Base-by-base conservation (phyloP, 768 basidiomycete species). In the Hericium rajendrae region DNA sequence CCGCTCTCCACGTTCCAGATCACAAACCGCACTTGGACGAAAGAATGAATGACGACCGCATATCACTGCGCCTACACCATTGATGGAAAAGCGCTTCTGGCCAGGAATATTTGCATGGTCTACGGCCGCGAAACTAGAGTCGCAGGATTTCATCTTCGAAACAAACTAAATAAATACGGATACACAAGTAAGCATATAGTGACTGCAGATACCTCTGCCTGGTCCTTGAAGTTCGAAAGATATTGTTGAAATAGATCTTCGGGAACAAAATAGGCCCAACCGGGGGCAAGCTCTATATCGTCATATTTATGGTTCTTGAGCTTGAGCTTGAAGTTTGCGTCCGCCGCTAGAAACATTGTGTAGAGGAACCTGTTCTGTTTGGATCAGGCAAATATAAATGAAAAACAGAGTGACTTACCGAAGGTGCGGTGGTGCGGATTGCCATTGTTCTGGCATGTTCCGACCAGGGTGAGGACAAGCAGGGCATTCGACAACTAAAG, bases 391-490 rank as follows among this genome's bases (percentile, higher is more conserved):
- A 40, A 40, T 8, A 40, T 16, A 40, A 40, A 16, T 8, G 15
- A 39, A 15, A 39, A 8, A 39, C 9, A 15, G 6, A n/a, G 38
- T 55, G n/a, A 48, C 40, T 10, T 37, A 48, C 54, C 15, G 6
- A 6, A 9, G 13, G 18, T 48, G n/a, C 10, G 15, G 12, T 6
- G 18, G 13, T 24, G 54, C 54, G 16, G 32, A 24, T 9, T 57
- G 9, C 51, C 56, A 53, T 32, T 39, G 38, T 6, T 53, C 52
- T 4, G 49, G 49, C n/a, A 56, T 48, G 38, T 56, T 56, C 20
- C 46, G 46, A 15, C 37, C 55, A 13, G 55, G 55, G 13, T 56
- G 46, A 16, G 55, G 55, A 22, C 56, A 57, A 10, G 56, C 49
- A 9, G 50, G 48, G 38, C 48, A 57, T 9, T 38, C 48, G 49